Base-by-base conservation (phyloP, 257 asterid genomes). In the Solanum rostratum region DNA sequence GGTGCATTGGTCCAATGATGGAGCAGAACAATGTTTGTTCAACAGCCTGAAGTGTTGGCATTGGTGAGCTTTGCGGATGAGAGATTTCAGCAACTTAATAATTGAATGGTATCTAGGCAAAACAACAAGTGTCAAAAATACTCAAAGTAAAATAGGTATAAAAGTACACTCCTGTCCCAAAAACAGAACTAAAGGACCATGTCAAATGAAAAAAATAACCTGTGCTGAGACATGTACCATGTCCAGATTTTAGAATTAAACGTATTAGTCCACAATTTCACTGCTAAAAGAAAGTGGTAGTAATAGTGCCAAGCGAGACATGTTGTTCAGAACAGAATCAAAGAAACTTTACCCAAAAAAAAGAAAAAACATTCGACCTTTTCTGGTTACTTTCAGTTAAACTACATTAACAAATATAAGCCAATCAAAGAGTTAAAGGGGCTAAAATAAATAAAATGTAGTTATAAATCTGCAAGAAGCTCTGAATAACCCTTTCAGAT, bases 11-110 rank as follows among this genome's bases (percentile, higher is more conserved):
- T 81, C 82, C n/a, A 88, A 80, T 83, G 92, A 86, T 76, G 89
- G 84, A 62, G 68, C 30, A 50, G 92, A 79, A 89, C 98, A 96
- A 85, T 96, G 99, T 89, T 91, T 94, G 83, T 96, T 93, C 92
- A 95, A 87, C 86, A 95, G 89, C 91, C 92, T 89, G 89, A 62
- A 62, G 85, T 88, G 85, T 80, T 82, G 96, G 90, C 97, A 95
- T 39, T 82, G 88, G 63, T 62, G 91, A 89, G 91, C 88, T 76
- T 88, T 88, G 16, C 90, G 89, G 85, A 96, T 90, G 81, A 96
- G 91, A 85, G 45, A 68, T 91, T 91, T 93, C 81, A 96, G 98
- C 65, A 89, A 91, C 94, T 89, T 90, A 37, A 85, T 85, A 30
- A 93, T 84, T 66, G 91, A 88, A 84, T 95, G 98, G 89, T 90